Percentiles rank a stretch among this genome's conserved stretches.
These are phyloP conservation scores for Candida koratica DNA, from an alignment of 805 yeast genomes.

Conservation along the genomic window DNA sequence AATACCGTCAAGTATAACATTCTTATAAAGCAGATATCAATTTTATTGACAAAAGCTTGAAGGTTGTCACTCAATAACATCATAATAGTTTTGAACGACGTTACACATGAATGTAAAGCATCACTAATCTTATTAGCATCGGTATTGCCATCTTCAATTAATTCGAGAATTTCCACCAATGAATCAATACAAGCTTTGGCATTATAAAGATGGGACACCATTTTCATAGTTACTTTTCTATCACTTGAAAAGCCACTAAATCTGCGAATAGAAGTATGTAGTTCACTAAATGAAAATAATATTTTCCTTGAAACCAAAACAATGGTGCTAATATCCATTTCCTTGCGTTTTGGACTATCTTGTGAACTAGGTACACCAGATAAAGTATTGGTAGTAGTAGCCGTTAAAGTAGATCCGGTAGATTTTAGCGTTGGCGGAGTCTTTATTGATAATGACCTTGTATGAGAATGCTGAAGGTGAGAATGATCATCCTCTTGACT, in stretches of 20 bases:
- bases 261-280: constrained; percentile 56
- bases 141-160: constrained; percentile 35
- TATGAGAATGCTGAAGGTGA: background rate
- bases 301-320: constrained; percentile 56
- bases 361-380: constrained; percentile 5
- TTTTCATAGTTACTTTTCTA: constrained; percentile 49
- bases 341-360: constrained; percentile 4
- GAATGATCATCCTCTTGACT: constrained; percentile 3
- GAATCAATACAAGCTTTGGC: constrained; percentile 55
- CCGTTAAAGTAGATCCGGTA: background rate
- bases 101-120: constrained; percentile 31
- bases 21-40: constrained; percentile 63
- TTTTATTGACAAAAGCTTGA: constrained; percentile 45
- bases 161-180: constrained; percentile 54
- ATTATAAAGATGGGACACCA: constrained; percentile 48
- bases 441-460: constrained; percentile 5
- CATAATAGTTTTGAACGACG: constrained; percentile 52
- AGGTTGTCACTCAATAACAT: constrained; percentile 46
- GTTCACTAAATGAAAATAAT: constrained; percentile 58
- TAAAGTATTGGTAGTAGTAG: constrained; percentile 1
- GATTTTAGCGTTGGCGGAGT: constrained; percentile 11
- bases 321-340: constrained; percentile 10
- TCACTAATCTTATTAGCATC: constrained; percentile 24
- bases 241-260: constrained; percentile 57
- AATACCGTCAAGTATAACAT: constrained; percentile 57